Evolutionary conservation across 805 yeast species (phyloP).

Genomic region (Candida qinlingensis): DNA sequence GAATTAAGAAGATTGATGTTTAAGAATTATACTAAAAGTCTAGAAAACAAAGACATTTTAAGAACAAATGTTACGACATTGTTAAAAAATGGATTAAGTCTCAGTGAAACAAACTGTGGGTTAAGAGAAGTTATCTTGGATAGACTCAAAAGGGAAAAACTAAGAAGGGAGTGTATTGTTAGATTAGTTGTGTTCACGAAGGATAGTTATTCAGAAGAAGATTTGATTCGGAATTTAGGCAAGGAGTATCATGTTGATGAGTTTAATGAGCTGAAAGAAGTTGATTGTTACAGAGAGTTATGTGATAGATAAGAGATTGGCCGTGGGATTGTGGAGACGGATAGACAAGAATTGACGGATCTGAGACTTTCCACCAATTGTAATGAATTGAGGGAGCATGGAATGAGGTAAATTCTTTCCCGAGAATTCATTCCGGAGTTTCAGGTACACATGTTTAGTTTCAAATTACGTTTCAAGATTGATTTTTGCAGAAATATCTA

Average conservation of each 20-base stretch:
- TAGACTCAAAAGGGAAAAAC: slow-evolving; percentile 17
- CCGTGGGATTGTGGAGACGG: too few relatives aligned
- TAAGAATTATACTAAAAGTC: background rate
- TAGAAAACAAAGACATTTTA: slow-evolving; percentile 12
- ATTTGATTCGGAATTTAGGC: slow-evolving; percentile 21
- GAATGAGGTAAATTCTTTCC: too few relatives aligned
- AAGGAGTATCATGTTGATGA: slow-evolving; percentile 12
- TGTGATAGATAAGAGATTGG: background rate
- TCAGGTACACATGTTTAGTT: too few relatives aligned
- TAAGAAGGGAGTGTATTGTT: slow-evolving; percentile 19
- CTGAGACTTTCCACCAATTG: too few relatives aligned
- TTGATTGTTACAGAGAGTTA: slow-evolving; percentile 7
- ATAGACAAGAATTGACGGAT: too few relatives aligned
- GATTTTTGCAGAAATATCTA: too few relatives aligned
- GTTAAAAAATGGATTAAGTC: slow-evolving; percentile 20
- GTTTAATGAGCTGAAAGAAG: slow-evolving; percentile 10
- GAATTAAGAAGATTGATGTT: slow-evolving; percentile 14
- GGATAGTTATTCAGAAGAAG: slow-evolving; percentile 11
- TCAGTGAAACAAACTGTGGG: slow-evolving; percentile 22
- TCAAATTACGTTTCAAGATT: too few relatives aligned
- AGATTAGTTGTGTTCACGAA: slow-evolving; percentile 19
- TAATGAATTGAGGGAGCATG: too few relatives aligned
- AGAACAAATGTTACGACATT: slow-evolving; percentile 15
- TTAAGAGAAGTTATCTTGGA: slow-evolving; percentile 19
- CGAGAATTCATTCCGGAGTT: too few relatives aligned